Conservation (phyloP, 2,329 filamentous ascomycete genomes). For the Allantophomopsis cytisporea region DNA sequence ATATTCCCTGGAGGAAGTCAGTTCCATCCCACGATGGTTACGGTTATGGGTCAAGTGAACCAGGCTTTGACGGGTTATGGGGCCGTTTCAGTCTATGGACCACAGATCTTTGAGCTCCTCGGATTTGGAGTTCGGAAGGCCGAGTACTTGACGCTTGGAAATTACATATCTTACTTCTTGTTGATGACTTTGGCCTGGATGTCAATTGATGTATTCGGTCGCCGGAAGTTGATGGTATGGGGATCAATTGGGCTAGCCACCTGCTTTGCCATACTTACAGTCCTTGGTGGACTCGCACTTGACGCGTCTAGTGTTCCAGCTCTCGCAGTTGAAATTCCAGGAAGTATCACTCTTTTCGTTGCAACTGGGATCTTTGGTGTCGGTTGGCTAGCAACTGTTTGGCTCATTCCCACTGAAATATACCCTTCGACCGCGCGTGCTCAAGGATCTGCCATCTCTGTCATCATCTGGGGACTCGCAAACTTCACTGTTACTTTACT, state of each 20-base stretch:
- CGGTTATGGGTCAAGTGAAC: conserved; percentile 49
- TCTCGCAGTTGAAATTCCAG: conserved; percentile 31
- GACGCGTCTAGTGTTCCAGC: conserved; percentile 24
- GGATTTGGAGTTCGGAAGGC: conserved; percentile 35
- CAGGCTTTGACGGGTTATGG: conserved; percentile 44
- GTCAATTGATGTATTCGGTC: conserved; percentile 39
- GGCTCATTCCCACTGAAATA: conserved; percentile 46
- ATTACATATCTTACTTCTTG: conserved; percentile 46
- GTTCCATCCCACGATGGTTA: conserved; percentile 46
- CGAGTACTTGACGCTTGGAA: conserved; percentile 43
- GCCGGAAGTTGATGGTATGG: conserved; percentile 36
- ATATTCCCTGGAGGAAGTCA: conserved; percentile 36
- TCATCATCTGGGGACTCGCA: conserved; percentile 40
- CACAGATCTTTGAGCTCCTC: conserved; percentile 48
- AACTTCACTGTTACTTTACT: conserved; percentile 44
- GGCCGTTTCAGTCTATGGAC: conserved; percentile 47
- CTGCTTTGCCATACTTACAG: conserved; percentile 34
- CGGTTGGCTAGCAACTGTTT: conserved; percentile 43
- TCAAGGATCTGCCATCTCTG: conserved; percentile 37
- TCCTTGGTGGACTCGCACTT: conserved; percentile 34
- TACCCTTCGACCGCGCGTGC: conserved; percentile 38
- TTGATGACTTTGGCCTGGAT: conserved; percentile 50
- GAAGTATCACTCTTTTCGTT: conserved; percentile 36
- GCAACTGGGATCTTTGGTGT: conserved; percentile 48
- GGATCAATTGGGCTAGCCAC: conserved; percentile 32